Base-by-base conservation (phyloP, 1,284 basidiomycete genomes). In the Cystobasidiaceae sp. region DNA sequence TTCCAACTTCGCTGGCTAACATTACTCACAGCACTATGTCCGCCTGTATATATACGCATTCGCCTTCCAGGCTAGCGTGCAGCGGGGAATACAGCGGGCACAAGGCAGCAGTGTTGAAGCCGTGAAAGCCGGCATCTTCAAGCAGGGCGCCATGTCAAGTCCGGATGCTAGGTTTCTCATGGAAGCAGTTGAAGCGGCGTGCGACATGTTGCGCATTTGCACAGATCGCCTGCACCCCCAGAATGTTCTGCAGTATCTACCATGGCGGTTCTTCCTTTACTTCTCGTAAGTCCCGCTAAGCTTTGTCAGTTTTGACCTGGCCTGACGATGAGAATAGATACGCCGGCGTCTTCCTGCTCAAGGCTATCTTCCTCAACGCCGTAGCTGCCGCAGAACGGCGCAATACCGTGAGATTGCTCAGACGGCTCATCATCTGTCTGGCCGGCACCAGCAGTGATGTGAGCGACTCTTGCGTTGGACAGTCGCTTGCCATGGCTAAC, bases 11-110 rank as follows among this genome's bases (percentile, higher is more conserved):
- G 37, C 9, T 39, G 37, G 11, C 9, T 9, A 39, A 39, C 11
- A 9, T 39, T 9, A 39, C 37, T 9, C 37, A n/a, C 28, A 65
- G 52, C 77, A 78, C 59, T 79, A 77, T 68, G 74, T 77, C 34
- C 73, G 78, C 17, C 72, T 79, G n/a, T 79, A 79, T 67, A 75
- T 79, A 2, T 75, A 75, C 3, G 74, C 73, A 4, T 79, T 79
- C 54, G 77, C 77, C 11, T 79, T 79, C 67, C 78, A 78, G 50
- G 78, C 78, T 17, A 77, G 59, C 75, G 78, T 8, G 75, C 78
- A 67, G 69, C 78, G 44, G 75, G 58, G 49, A 68, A 62, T 23
- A 43, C 62, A 44, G 59, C 58, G 17, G 43, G 52, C 41, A 13
- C 21, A 28, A 19, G 43, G 45, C 32, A 56, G 43, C 34, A 55